phyloP scores from a whole-genome alignment of 495 filamentous ascomycete species.

The Letharia lupina region DNA sequence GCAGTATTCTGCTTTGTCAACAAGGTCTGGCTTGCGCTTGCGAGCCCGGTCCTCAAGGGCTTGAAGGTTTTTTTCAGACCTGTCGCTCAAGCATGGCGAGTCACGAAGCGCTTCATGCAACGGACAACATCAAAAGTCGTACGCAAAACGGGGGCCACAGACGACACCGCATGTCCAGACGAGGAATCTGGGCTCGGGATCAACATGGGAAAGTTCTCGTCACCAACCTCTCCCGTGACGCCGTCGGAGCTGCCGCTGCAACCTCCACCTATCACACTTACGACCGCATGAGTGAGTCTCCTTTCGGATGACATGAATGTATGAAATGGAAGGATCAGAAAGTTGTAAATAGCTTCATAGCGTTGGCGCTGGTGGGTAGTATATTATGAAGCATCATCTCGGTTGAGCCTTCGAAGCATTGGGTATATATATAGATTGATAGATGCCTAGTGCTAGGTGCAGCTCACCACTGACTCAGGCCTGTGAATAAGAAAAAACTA shows the following conservation, averaged over 20 bases:
- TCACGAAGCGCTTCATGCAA: constrained; percentile 21
- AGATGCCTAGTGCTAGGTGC: neutral
- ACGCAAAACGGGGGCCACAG: neutral
- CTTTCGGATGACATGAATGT: neutral
- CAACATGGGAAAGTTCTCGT: constrained; percentile 6
- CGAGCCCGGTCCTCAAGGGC: constrained; percentile 16
- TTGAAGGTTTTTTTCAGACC: constrained; percentile 19
- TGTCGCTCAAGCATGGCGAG: constrained; percentile 9
- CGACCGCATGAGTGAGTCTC: constrained; percentile 7
- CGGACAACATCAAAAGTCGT: constrained; percentile 10
- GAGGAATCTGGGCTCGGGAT: constrained; percentile 12
- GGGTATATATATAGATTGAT: neutral
- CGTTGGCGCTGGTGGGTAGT: constrained; percentile 18
- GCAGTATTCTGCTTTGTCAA: constrained; percentile 30
- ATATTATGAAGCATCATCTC: neutral
- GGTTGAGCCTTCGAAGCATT: neutral
- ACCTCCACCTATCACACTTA: constrained; percentile 27
- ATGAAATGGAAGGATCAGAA: constrained; percentile 1
- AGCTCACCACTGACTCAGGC: neutral
- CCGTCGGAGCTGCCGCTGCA: constrained; percentile 17
- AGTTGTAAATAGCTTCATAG: constrained; percentile 12
- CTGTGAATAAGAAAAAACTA: neutral
- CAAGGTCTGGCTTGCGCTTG: constrained; percentile 21
- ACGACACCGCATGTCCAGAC: constrained; percentile 6
- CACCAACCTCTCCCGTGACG: constrained; percentile 9